phyloP scores from a whole-genome alignment of 345 rosid genomes.

The Fremontodendron californicum region DNA sequence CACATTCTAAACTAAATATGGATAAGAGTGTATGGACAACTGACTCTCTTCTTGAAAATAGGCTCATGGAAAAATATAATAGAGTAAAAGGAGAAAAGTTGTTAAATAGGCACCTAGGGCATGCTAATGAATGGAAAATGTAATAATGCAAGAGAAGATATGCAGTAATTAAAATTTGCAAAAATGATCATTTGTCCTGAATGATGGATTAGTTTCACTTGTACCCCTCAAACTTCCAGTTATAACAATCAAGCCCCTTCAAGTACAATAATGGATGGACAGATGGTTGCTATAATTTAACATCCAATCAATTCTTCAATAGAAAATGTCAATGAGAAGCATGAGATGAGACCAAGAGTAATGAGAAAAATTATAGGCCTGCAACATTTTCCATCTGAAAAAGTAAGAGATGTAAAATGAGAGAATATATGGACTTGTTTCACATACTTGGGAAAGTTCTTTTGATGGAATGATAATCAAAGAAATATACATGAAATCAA shows the following conservation, averaged over 20 bases:
- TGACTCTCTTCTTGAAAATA: background rate
- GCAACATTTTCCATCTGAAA: background rate
- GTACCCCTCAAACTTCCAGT: background rate
- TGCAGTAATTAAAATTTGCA: background rate
- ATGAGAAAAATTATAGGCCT: background rate
- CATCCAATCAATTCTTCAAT: background rate
- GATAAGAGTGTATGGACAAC: background rate
- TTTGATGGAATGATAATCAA: background rate
- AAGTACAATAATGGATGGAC: background rate
- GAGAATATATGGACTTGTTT: background rate
- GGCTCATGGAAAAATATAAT: background rate
- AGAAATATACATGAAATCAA: background rate
- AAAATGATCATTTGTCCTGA: background rate
- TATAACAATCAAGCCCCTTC: background rate
- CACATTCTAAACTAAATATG: slow-evolving; percentile 1
- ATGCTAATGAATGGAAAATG: background rate
- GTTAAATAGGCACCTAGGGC: background rate
- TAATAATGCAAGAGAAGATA: background rate
- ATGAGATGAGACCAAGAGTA: background rate
- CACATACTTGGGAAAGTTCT: background rate
- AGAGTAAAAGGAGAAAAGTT: background rate
- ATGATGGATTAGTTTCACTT: background rate
- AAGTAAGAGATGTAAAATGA: background rate
- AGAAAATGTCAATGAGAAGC: background rate
- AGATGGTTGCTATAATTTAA: background rate